phyloP scores from a whole-genome alignment of 768 basidiomycete genomes.

The Pleurotus giganteus region DNA sequence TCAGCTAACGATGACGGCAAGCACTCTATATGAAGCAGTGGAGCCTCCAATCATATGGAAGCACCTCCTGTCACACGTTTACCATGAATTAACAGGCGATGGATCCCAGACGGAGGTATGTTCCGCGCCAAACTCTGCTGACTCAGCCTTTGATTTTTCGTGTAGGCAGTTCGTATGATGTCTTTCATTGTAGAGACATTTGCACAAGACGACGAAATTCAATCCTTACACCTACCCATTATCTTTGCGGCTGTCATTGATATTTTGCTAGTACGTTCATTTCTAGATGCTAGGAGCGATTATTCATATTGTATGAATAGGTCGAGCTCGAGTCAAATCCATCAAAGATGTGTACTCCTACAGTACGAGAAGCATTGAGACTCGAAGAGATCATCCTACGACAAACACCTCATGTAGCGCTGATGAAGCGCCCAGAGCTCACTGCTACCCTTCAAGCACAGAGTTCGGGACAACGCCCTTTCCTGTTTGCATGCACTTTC shows the following conservation, averaged over 20 bases:
- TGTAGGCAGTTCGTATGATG: constrained; percentile 65
- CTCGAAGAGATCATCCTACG: constrained; percentile 54
- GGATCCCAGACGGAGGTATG: constrained; percentile 47
- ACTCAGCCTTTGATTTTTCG: constrained; percentile 8
- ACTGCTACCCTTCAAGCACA: constrained; percentile 32
- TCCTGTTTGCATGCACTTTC: constrained; percentile 58
- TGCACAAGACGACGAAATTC: constrained; percentile 83
- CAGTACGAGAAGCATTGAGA: constrained; percentile 40
- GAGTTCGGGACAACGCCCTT: constrained; percentile 35
- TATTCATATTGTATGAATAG: neutral
- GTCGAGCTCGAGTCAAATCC: constrained; percentile 4
- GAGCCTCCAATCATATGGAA: constrained; percentile 91
- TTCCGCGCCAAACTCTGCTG: neutral
- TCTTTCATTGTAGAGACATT: constrained; percentile 74
- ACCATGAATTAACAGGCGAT: constrained; percentile 50
- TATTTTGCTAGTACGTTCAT: constrained; percentile 50
- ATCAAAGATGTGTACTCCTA: constrained; percentile 28
- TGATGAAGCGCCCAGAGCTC: constrained; percentile 50
- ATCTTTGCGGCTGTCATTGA: constrained; percentile 71
- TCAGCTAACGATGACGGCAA: constrained; percentile 79
- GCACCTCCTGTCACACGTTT: constrained; percentile 57
- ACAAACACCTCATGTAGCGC: constrained; percentile 46
- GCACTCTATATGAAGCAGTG: constrained; percentile 86
- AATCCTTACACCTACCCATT: constrained; percentile 75
- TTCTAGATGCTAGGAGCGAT: neutral